Evolutionary conservation across 306 rosid genomes (phyloP).

Genomic region (Quercus cerris): DNA sequence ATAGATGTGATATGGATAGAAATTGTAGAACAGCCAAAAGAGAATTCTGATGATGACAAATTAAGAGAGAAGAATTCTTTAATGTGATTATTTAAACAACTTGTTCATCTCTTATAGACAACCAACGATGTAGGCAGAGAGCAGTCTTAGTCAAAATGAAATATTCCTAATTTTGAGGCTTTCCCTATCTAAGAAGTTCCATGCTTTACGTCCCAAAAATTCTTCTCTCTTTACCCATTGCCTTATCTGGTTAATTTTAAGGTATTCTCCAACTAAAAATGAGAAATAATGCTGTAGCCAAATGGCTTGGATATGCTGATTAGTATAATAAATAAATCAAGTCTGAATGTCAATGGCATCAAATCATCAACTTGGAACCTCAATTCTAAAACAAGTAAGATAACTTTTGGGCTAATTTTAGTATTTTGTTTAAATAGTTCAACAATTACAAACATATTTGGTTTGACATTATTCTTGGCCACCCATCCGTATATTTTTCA

Average conservation of each 20-base stretch:
- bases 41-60: not conserved
- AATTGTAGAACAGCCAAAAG: conserved; percentile 11
- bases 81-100: conserved; percentile 15
- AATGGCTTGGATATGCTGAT: not conserved
- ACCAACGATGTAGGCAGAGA: not conserved
- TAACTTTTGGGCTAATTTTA: not conserved
- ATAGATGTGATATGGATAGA: conserved; percentile 6
- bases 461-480: not conserved
- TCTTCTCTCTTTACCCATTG: not conserved
- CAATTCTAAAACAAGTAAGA: not conserved
- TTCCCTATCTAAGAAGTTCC: not conserved
- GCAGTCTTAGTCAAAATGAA: conserved; percentile 16
- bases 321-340: too few species aligned
- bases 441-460: not conserved
- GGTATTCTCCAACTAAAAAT: not conserved
- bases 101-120: conserved; percentile 20
- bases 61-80: not conserved
- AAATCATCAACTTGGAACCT: not conserved
- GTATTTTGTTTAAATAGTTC: not conserved
- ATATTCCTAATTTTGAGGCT: conserved; percentile 17
- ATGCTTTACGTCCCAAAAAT: not conserved
- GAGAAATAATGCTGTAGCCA: not conserved
- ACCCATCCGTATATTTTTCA: not conserved
- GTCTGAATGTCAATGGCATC: not conserved
- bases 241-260: not conserved